A percentile compares a stretch with the other conserved stretches of the same genome.
These are phyloP conservation scores for Claviceps monticola DNA, from an alignment of 2,329 filamentous ascomycete genomes.

Conservation along the genomic window DNA sequence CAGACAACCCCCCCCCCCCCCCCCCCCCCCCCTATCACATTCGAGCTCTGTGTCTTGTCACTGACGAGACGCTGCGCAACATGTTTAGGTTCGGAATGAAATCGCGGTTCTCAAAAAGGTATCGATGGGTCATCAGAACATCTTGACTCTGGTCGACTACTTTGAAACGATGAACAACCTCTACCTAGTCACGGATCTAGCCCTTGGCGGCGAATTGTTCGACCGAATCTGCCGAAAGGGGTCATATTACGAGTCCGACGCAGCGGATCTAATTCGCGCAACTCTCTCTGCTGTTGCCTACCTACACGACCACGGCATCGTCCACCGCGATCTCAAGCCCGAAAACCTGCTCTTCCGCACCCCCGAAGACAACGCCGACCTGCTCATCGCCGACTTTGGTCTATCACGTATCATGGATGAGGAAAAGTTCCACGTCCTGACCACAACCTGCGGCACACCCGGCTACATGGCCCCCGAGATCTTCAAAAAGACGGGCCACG, in stretches of 20 bases:
- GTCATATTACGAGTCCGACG: slow-evolving; percentile 95
- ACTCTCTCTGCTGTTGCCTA: slow-evolving; percentile 97
- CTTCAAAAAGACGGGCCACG: slow-evolving; percentile 96
- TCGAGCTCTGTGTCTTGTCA: background rate
- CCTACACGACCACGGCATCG: slow-evolving; percentile 95
- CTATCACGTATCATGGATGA: slow-evolving; percentile 97
- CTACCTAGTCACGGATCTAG: slow-evolving; percentile 93
- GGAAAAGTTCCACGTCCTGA: slow-evolving; percentile 93
- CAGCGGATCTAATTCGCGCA: slow-evolving; percentile 85
- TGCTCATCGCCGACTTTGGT: slow-evolving; percentile 94
- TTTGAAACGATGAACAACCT: slow-evolving; percentile 99
- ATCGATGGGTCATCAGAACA: slow-evolving; percentile 98
- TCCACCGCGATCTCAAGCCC: slow-evolving; percentile 93
- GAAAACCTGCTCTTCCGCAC: slow-evolving; percentile 95
- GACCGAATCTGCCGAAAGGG: slow-evolving; percentile 98
- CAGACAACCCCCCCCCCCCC: background rate
- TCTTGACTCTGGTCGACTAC: slow-evolving; percentile 93
- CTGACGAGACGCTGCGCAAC: background rate
- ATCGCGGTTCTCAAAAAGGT: slow-evolving; percentile 94
- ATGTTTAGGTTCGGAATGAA: slow-evolving; percentile 73
- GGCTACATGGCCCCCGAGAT: slow-evolving; percentile 99
- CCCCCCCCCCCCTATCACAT: background rate
- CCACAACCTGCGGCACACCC: slow-evolving; percentile 92
- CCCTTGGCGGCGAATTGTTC: slow-evolving; percentile 90
- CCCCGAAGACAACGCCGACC: slow-evolving; percentile 92